Conservation (phyloP, 331 rosid genomes). For the Spiraea crenata region DNA sequence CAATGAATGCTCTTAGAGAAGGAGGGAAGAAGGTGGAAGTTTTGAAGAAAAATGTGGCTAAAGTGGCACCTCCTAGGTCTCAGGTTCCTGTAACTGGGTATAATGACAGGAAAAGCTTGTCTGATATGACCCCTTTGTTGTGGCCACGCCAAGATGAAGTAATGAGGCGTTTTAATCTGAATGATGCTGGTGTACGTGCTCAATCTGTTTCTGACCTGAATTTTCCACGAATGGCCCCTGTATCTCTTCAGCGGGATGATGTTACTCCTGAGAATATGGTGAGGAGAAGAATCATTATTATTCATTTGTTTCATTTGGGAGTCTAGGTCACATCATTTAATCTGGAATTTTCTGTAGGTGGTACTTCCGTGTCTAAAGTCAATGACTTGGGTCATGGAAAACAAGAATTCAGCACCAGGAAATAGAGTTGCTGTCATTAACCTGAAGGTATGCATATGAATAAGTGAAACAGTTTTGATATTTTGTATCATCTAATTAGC, state of each 20-base stretch:
- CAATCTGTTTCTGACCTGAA: constrained; percentile 73
- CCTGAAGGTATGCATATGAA: constrained; percentile 54
- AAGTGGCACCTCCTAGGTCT: constrained; percentile 62
- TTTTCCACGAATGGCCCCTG: constrained; percentile 87
- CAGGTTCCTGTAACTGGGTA: constrained; percentile 48
- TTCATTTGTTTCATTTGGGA: constrained; percentile 12
- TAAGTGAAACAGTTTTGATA: constrained; percentile 10
- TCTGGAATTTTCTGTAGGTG: constrained; percentile 40
- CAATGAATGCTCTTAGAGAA: constrained; percentile 69
- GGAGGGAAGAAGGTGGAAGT: constrained; percentile 66
- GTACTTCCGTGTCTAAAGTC: constrained; percentile 90
- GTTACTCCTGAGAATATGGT: constrained; percentile 77
- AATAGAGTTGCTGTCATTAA: constrained; percentile 82
- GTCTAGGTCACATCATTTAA: constrained; percentile 20
- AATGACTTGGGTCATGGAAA: constrained; percentile 99
- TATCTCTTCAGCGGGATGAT: constrained; percentile 83
- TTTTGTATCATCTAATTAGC: neutral
- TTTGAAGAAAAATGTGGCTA: constrained; percentile 64
- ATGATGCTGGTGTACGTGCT: constrained; percentile 61
- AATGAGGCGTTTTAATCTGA: constrained; percentile 67
- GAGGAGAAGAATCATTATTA: constrained; percentile 8
- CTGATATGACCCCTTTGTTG: constrained; percentile 70
- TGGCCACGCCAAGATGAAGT: constrained; percentile 92
- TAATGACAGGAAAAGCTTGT: constrained; percentile 59
- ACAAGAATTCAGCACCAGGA: constrained; percentile 72